Base-by-base conservation (phyloP, 345 rosid genomes). In the Reutealis trisperma region DNA sequence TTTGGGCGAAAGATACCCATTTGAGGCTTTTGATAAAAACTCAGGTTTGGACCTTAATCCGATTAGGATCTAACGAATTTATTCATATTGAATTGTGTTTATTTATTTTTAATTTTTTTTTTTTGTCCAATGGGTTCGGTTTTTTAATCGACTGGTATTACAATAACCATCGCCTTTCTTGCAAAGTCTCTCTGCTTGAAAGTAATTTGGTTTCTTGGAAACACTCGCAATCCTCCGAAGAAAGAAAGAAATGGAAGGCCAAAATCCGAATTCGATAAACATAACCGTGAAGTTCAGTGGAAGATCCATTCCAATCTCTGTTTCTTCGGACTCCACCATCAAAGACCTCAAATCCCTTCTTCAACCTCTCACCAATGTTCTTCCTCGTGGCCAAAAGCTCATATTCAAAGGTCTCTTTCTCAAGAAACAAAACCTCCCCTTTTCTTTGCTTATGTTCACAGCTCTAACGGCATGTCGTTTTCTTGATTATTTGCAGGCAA, bases 341-440 rank as follows among this genome's bases (percentile, higher is more conserved):
- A 84, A 85, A 83, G 88, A 88, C 44, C 83, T 95, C 32, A 95
- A 95, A 80, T 83, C 87, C 52, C 88, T 85, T 76, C 95, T 93
- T 41, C 94, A 90, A 78, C 87, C 97, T 14, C 89, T 90, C 86
- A 95, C 99, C 77, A 83, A 93, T 67, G 98, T 95, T 75, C 98
- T 95, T 78, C 91, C 98, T 54, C 98, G 98, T 18, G 99, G 99
- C 45, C 99, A 93, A 78, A 93, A 90, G 84, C 92, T 94, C 86
- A 94, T 94, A 77, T 91, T 79, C 78, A 93, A 90, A 87, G 98
- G 97, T 94, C 45, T 25, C 2, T 58, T 3, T 37, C 8, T 41
- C 30, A 19, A 1, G 13, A 51, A 41, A 19, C 2, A 60, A 32
- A 66, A 37, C 6, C 5, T 37, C 6, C 30, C 5, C 70, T 42